These are phyloP conservation scores for Boletus sensibilis DNA, from an alignment of 768 basidiomycete species.

Conservation along the genomic window DNA sequence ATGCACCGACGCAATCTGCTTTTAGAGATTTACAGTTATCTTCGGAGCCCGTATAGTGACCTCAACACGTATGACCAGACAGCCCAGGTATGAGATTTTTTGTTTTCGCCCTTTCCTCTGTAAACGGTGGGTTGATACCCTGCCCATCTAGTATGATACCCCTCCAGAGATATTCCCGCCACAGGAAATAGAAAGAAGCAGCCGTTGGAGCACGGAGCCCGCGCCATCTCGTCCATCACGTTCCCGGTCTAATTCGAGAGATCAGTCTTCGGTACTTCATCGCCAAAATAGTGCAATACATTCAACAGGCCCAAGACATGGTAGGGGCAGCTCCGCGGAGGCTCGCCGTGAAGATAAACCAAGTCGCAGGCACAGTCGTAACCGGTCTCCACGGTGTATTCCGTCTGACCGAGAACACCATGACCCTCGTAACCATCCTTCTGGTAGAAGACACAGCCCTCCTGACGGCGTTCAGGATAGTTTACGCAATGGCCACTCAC, in stretches of 20 bases:
- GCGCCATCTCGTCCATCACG: conserved; percentile 24
- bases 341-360: background rate
- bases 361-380: conserved; percentile 1
- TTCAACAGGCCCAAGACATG: background rate
- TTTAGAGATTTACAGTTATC: conserved; percentile 83
- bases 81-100: conserved; percentile 61
- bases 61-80: conserved; percentile 77
- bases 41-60: conserved; percentile 87
- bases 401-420: background rate
- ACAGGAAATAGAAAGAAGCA: conserved; percentile 20
- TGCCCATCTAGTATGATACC: conserved; percentile 54
- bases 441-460: background rate
- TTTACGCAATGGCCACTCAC: background rate
- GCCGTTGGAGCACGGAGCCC: conserved; percentile 29
- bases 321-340: conserved; percentile 9
- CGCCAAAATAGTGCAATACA: conserved; percentile 1
- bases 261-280: conserved; percentile 9
- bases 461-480: background rate
- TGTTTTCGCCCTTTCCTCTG: background rate
- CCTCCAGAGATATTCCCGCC: conserved; percentile 44
- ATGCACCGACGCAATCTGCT: background rate
- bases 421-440: background rate
- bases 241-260: conserved; percentile 30
- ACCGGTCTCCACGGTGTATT: conserved; percentile 2
- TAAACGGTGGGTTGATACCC: conserved; percentile 7